Percentiles rank a stretch among this genome's conserved stretches.
Conservation (phyloP, 352 stramenopile genomes). For the Phytophthora citricola region DNA sequence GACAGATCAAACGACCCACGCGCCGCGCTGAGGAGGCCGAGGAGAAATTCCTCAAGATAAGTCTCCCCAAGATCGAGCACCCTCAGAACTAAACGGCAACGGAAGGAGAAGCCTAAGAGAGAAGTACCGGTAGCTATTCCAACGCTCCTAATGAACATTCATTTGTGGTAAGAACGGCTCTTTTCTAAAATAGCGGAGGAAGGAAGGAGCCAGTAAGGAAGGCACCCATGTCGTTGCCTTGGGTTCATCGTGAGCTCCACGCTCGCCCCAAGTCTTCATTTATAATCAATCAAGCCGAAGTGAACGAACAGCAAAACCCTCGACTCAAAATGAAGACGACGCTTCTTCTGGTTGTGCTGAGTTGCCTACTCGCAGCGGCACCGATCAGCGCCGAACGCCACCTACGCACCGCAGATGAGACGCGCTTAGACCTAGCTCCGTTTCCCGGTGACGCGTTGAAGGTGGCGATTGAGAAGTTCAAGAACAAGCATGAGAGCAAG, state of each 20-base stretch:
- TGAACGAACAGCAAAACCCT: conserved; percentile 5
- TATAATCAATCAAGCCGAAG: neutral
- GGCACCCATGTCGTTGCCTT: conserved; percentile 12
- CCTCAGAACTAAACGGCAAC: conserved; percentile 1
- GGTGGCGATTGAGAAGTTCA: conserved; percentile 9
- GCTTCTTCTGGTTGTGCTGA: conserved; percentile 8
- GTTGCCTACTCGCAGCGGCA: conserved; percentile 12
- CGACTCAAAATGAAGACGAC: conserved; percentile 21
- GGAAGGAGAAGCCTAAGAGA: neutral
- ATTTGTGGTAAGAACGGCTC: too few relatives aligned
- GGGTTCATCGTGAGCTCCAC: neutral
- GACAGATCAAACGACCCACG: conserved; percentile 18
- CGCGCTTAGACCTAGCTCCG: neutral
- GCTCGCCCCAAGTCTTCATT: conserved; percentile 2
- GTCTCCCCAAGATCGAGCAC: conserved; percentile 23
- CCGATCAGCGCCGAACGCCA: neutral
- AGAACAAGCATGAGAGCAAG: neutral
- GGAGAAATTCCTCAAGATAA: conserved; percentile 21
- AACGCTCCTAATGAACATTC: neutral
- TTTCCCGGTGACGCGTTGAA: conserved; percentile 6
- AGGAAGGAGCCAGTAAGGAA: conserved; percentile 11
- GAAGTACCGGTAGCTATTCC: neutral
- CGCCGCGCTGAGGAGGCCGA: conserved; percentile 21
- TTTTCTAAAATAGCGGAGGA: too few relatives aligned
- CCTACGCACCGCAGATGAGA: conserved; percentile 1